Base-by-base conservation (phyloP, 140 eudicot species). In the Flaveria floridana region DNA sequence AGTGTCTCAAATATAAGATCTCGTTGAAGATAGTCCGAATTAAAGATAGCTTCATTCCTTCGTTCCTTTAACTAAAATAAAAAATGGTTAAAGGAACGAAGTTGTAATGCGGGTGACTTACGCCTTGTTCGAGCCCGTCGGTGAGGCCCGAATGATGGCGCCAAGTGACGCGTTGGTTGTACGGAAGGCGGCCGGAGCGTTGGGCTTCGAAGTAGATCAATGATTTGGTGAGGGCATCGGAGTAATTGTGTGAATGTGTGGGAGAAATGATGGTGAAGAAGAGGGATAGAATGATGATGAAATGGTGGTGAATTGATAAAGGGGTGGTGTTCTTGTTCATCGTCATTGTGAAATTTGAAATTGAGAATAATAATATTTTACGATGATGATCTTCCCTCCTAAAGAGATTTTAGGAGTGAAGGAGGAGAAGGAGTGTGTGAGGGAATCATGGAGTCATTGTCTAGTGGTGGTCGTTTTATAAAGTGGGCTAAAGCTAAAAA, bases 161-260 rank as follows among this genome's bases (percentile, higher is more conserved):
- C 98, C 98, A 93, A 6, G 86, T 67, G 84, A 90, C 88, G 2
- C 96, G 82, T 69, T 93, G 98, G 74, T 88, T 85, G 83, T 88
- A 83, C 19, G 98, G 98, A 11, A 93, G 84, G 16, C 87, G 87
- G 64, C 98, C 98, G 57, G 98, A 93, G 41, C 98, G 92, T 66
- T 93, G 98, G 0, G 97, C 96, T 80, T 93, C 97, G 68, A 87
- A 93, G 86, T 87, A 93, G 7, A 89, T 81, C 28, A 93, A 84
- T 23, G 87, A 82, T 80, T 93, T 90, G 3, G 87, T 51, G 26
- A 93, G 87, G 4, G 98, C 98, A 6, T 90, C 95, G 2, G 78
- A 59, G 47, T 93, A 93, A 42, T 93, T 75, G 21, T 81, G 85
- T 13, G 79, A 58, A 7, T 51, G 56, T 41, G 70, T 16, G 41